Base-by-base conservation (phyloP, 148 eudicot genomes). In the Amaranthus hypochondriacus region DNA sequence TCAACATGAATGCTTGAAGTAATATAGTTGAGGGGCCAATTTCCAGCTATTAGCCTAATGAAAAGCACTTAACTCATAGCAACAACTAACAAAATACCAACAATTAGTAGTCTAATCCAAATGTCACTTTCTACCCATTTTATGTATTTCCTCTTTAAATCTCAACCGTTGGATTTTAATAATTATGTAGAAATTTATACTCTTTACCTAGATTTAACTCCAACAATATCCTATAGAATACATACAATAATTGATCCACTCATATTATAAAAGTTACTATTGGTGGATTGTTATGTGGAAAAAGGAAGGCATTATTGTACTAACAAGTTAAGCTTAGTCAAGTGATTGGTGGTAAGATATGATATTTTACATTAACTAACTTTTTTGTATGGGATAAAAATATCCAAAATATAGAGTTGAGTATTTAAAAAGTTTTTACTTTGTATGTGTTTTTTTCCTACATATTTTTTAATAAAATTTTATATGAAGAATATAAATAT, bases 11-110 rank as follows among this genome's bases (percentile, higher is more conserved):
- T 8, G 15, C 53, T n/a, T 4, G 42, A 47, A 71, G 56, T 46
- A 58, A 71, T 28, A 71, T 49, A 47, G 55, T 48, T 50, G 74
- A 71, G 74, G 65, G 66, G 44, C 74, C 74, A 71, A 43, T 48
- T 72, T 61, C 43, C 75, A 49, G 75, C 75, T 6, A 72, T 59
- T 7, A 48, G 7, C 18, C 42, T 66, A 5, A 66, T 2, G 50
- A 48, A 66, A n/a, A 47, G 49, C 52, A 47, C 68, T 42, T 62
- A 62, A 10, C 48, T 58, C 6, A 15, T 5, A 6, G 9, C 11
- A 15, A n/a, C 62, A 58, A 3, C 42, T 15, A 4, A 58, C 62
- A 18, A 57, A 61, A 39, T 61, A 61, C 64, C 46, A 61, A 2
- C 9, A 61, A 21, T 61, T 15, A 61, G 39, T 66, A 66, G 69